These are phyloP conservation scores for Hemerocallis citrina DNA, from an alignment of 106 monocot species.

Conservation along the genomic window DNA sequence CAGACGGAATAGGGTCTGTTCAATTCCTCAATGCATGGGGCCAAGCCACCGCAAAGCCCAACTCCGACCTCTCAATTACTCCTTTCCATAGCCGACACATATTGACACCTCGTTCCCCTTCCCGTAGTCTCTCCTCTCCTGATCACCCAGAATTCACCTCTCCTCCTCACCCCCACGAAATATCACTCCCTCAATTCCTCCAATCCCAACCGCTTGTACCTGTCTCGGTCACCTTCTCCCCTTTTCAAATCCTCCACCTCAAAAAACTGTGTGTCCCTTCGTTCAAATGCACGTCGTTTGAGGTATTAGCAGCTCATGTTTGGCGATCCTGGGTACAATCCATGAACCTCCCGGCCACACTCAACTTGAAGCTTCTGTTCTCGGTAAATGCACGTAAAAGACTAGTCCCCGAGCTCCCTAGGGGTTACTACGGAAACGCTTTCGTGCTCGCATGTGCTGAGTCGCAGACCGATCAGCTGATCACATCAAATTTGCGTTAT, in stretches of 20 bases:
- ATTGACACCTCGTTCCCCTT: constrained; percentile 41
- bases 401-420: constrained; percentile 41
- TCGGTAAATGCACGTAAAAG: constrained; percentile 36
- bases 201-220: constrained; percentile 49
- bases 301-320: constrained; percentile 68
- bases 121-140: constrained; percentile 11
- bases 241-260: constrained; percentile 50
- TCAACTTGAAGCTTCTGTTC: constrained; percentile 66
- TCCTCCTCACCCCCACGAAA: neutral
- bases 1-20: constrained; percentile 59
- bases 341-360: constrained; percentile 28
- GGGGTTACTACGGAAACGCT: constrained; percentile 78
- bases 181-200: constrained; percentile 24
- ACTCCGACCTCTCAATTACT: neutral
- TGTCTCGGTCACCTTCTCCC: constrained; percentile 50
- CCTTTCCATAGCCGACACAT: constrained; percentile 52
- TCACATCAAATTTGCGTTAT: constrained; percentile 15
- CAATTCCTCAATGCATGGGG: constrained; percentile 80
- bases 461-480: constrained; percentile 24
- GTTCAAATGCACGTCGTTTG: constrained; percentile 88
- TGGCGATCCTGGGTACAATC: constrained; percentile 72
- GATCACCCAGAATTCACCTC: constrained; percentile 41
- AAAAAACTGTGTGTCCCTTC: constrained; percentile 56
- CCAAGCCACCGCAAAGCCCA: constrained; percentile 18
- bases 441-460: constrained; percentile 77